A percentile compares a stretch with the other conserved stretches of the same genome.
phyloP scores from a whole-genome alignment of 1,284 basidiomycete species.

The Sporisorium graminicola region DNA sequence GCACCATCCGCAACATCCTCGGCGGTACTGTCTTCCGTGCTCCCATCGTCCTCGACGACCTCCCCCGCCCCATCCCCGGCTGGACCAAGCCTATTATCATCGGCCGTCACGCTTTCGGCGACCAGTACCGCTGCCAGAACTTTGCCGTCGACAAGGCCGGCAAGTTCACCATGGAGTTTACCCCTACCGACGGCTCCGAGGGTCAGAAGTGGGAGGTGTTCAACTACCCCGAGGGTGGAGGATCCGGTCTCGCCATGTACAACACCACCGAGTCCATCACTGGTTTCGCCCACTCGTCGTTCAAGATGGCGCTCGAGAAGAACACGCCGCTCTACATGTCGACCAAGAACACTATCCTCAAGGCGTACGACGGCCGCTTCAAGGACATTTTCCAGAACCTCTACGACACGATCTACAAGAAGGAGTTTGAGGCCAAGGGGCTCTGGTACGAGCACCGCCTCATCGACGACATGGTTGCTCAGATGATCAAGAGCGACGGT shows the following conservation, averaged over 20 bases:
- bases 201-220: slow-evolving; percentile 61
- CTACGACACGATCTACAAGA: slow-evolving; percentile 85
- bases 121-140: slow-evolving; percentile 75
- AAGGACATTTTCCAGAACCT: slow-evolving; percentile 98
- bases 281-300: slow-evolving; percentile 95
- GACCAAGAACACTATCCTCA: slow-evolving; percentile 70
- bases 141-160: slow-evolving; percentile 64
- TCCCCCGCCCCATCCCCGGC: slow-evolving; percentile 88
- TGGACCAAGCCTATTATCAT: slow-evolving; percentile 98
- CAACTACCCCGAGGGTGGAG: slow-evolving; percentile 64
- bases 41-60: slow-evolving; percentile 90
- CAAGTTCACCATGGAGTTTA: slow-evolving; percentile 66
- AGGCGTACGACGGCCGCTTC: slow-evolving; percentile 85
- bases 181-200: slow-evolving; percentile 56
- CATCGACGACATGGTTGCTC: slow-evolving; percentile 80
- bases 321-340: slow-evolving; percentile 80
- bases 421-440: slow-evolving; percentile 81
- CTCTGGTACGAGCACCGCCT: slow-evolving; percentile 97
- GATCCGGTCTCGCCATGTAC: slow-evolving; percentile 72
- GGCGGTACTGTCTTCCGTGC: slow-evolving; percentile 99
- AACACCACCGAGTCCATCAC: slow-evolving; percentile 78
- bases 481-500: slow-evolving; percentile 93
- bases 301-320: slow-evolving; percentile 98
- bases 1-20: slow-evolving; percentile 86
- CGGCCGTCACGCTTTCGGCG: slow-evolving; percentile 96